phyloP scores from a whole-genome alignment of 176 grass and related monocot genomes.

The Lolium perenne region DNA sequence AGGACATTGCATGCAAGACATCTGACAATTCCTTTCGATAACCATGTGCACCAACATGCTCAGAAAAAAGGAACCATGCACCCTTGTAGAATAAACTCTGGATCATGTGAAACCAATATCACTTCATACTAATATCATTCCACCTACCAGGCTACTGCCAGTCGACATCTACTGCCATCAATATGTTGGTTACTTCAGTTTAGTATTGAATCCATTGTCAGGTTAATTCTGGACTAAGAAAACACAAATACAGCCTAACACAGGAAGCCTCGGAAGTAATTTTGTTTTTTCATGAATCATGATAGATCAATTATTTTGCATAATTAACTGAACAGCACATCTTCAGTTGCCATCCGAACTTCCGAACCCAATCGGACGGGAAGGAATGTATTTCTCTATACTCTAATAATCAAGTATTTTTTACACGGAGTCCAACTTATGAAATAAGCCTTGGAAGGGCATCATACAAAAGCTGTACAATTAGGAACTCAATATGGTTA shows the following conservation, averaged over 20 bases:
- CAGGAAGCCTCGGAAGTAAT: conserved; percentile 29
- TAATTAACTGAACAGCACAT: conserved; percentile 20
- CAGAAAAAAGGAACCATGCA: background rate
- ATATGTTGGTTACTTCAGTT: conserved; percentile 21
- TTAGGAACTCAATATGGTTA: background rate
- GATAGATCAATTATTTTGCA: conserved; percentile 28
- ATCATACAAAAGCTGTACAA: conserved; percentile 17
- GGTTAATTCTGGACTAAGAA: background rate
- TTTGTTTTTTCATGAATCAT: conserved; percentile 24
- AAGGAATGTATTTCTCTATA: conserved; percentile 11
- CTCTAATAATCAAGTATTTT: conserved; percentile 6
- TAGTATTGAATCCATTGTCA: conserved; percentile 29
- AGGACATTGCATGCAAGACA: conserved; percentile 26
- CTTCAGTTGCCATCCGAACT: conserved; percentile 7
- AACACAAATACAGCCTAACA: conserved; percentile 10
- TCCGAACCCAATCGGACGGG: conserved; percentile 3
- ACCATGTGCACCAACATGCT: background rate
- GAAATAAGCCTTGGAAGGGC: conserved; percentile 8
- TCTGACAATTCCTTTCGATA: conserved; percentile 21
- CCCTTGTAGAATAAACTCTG: background rate
- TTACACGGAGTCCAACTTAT: conserved; percentile 30
- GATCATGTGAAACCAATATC: conserved; percentile 16
- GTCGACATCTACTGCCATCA: background rate
- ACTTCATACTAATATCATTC: conserved; percentile 13
- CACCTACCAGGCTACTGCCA: background rate